A percentile compares a stretch with the other conserved stretches of the same genome.
Evolutionary conservation across 768 basidiomycete genomes (phyloP).

Genomic region (Mrakia hoshinonis): DNA sequence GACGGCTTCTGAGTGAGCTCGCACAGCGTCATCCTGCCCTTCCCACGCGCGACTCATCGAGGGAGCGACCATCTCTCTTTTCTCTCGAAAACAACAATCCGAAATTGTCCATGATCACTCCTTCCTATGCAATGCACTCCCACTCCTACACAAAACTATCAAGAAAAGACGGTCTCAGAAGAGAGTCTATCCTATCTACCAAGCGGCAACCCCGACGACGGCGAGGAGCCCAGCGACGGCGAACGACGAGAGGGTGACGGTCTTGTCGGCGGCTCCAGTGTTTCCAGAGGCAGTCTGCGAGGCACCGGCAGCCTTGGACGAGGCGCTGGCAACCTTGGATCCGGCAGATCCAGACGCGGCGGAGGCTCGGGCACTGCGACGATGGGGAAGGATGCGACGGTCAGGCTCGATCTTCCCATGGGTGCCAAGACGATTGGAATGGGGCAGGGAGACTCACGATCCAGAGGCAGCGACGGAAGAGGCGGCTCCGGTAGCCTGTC

Average conservation of each 20-base stretch:
- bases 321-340: slow-evolving; percentile 31
- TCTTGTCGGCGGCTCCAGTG: slow-evolving; percentile 27
- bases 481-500: slow-evolving; percentile 28
- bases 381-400: not conserved
- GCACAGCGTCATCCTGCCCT: too few relatives aligned
- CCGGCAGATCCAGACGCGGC: slow-evolving; percentile 1
- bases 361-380: not conserved
- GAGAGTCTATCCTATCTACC: too few relatives aligned
- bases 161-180: too few relatives aligned
- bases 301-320: slow-evolving; percentile 27
- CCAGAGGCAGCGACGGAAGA: not conserved
- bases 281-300: slow-evolving; percentile 18
- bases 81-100: too few relatives aligned
- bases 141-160: too few relatives aligned
- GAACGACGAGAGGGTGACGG: slow-evolving; percentile 26
- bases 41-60: too few relatives aligned
- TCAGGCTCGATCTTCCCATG: not conserved
- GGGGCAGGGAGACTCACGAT: slow-evolving; percentile 29
- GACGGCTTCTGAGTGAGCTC: too few relatives aligned
- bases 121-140: too few relatives aligned
- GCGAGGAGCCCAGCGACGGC: slow-evolving; percentile 14
- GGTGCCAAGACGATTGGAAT: not conserved
- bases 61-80: too few relatives aligned
- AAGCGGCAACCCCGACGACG: slow-evolving; percentile 6
- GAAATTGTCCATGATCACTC: too few relatives aligned